Conservation (phyloP, 140 eudicot species). For the Cichorium intybus region DNA sequence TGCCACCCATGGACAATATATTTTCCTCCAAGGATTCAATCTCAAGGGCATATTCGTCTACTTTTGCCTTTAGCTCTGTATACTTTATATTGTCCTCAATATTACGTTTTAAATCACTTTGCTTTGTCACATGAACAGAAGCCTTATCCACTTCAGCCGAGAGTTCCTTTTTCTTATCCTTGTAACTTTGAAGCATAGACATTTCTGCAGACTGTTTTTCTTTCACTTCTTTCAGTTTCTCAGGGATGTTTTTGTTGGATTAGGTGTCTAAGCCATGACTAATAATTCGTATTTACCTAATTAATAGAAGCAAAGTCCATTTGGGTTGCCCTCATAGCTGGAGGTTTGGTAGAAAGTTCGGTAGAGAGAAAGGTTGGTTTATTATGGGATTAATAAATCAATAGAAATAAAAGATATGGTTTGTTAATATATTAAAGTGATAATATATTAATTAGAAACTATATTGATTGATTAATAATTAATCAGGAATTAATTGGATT, state of each 20-base stretch:
- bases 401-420: no score
- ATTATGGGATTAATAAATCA: no score
- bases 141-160: constrained; percentile 40
- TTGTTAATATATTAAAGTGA: no score
- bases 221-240: constrained; percentile 43
- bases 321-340: no score
- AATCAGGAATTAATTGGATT: no score
- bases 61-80: constrained; percentile 49
- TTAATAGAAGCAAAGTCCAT: no score
- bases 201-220: constrained; percentile 37
- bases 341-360: no score
- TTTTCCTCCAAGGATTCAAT: constrained; percentile 60
- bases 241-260: constrained; percentile 20
- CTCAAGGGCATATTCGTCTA: constrained; percentile 48
- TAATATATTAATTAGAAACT: no score
- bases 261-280: no score
- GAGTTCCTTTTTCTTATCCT: constrained; percentile 44
- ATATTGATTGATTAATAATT: no score
- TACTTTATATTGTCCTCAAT: constrained; percentile 66
- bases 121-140: constrained; percentile 34
- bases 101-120: constrained; percentile 49
- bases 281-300: no score
- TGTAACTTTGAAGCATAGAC: constrained; percentile 42
- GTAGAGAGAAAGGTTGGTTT: no score
- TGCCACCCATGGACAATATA: constrained; percentile 57